Percentiles rank a stretch among this genome's conserved stretches.
phyloP scores from a whole-genome alignment of 1,284 basidiomycete species.

The Rhodotorula sp. region DNA sequence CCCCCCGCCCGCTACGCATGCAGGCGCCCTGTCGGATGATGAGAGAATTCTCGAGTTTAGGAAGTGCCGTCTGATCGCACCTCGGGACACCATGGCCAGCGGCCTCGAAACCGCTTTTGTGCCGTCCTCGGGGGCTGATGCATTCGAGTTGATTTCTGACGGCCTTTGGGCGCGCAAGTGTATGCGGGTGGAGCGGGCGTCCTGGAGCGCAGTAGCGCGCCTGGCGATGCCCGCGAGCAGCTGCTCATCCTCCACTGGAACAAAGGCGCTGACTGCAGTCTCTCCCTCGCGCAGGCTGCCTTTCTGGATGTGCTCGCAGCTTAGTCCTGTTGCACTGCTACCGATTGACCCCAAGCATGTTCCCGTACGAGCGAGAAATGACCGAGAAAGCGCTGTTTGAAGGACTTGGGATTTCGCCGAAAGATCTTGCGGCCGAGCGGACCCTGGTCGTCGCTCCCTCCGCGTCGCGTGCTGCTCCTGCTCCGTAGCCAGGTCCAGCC shows the following conservation, averaged over 20 bases:
- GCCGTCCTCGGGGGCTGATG: constrained; percentile 6
- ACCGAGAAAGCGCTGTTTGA: neutral
- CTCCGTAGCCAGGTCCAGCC: neutral
- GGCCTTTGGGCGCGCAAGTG: neutral
- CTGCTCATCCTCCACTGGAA: neutral
- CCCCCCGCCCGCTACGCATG: neutral
- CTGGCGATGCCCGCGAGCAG: neutral
- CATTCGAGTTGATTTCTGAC: constrained; percentile 12
- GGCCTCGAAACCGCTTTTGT: neutral
- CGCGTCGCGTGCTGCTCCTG: neutral
- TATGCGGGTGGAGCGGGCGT: neutral
- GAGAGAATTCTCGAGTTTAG: neutral
- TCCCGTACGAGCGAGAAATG: neutral
- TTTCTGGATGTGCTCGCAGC: neutral
- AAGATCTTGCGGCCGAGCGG: neutral
- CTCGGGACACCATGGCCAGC: neutral
- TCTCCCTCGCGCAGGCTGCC: neutral
- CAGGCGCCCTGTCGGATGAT: constrained; percentile 5
- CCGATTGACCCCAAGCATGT: neutral
- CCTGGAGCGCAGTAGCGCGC: neutral
- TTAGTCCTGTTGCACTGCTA: neutral
- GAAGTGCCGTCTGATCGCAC: constrained; percentile 13
- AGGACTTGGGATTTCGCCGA: neutral
- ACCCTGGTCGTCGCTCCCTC: neutral
- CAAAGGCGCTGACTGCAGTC: neutral